These are phyloP conservation scores for Lepidium didymum DNA, from an alignment of 345 rosid genomes.

Conservation along the genomic window DNA sequence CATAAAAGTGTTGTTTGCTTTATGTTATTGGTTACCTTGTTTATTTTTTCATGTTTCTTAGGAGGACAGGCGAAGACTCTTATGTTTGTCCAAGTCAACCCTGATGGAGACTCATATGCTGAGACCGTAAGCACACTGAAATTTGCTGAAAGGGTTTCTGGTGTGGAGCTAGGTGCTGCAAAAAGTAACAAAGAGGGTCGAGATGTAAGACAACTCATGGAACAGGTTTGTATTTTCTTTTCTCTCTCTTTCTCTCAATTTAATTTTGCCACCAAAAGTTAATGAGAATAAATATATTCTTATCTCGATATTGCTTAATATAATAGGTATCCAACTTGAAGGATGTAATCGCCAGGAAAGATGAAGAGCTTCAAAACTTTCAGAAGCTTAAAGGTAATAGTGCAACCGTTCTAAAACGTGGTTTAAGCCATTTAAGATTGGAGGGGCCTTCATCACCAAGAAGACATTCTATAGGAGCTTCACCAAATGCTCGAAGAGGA, in stretches of 20 bases:
- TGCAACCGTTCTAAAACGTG: constrained; percentile 39
- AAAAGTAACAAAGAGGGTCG: constrained; percentile 83
- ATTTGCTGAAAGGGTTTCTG: constrained; percentile 96
- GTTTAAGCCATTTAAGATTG: constrained; percentile 36
- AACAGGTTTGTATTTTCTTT: constrained; percentile 45
- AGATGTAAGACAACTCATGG: constrained; percentile 85
- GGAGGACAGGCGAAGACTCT: constrained; percentile 99
- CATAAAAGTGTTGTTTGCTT: not conserved
- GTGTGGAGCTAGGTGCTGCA: constrained; percentile 96
- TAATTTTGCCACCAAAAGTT: not conserved
- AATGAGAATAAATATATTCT: not conserved
- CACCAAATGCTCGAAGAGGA: constrained; percentile 33
- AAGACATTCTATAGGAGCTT: constrained; percentile 47
- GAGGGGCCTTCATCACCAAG: constrained; percentile 65
- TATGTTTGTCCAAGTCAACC: constrained; percentile 95
- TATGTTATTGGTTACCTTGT: constrained; percentile 1
- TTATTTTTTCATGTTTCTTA: constrained; percentile 18
- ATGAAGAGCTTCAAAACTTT: constrained; percentile 67
- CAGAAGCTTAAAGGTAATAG: constrained; percentile 45
- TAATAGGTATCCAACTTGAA: constrained; percentile 69
- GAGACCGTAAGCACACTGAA: constrained; percentile 91
- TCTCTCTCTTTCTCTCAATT: not conserved
- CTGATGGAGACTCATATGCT: constrained; percentile 82
- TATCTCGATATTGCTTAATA: constrained; percentile 7
- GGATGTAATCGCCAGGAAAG: constrained; percentile 63